Base-by-base conservation (phyloP, 1,284 basidiomycete species). In the Neotropicomus parvogracilis region DNA sequence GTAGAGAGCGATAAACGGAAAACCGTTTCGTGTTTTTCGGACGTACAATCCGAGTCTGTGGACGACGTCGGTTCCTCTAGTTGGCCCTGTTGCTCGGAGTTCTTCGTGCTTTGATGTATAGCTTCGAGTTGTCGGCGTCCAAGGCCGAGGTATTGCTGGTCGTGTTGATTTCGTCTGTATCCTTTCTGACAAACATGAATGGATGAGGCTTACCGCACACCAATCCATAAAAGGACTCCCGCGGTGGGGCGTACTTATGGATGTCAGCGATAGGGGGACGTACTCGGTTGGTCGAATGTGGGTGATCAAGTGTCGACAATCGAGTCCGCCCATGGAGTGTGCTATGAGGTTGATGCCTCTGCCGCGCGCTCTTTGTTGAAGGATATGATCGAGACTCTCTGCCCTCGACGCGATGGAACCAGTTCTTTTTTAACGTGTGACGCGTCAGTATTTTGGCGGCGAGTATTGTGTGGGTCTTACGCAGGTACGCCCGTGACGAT, bases 201-300 rank as follows among this genome's bases (percentile, higher is more conserved):
- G 24, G 32, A 50, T 27, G 20, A 40, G 35, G 73, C 84, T 59
- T 63, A 88, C 89, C 44, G 79, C 78, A 71, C 95, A 98, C 95
- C 95, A 99, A 70, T 98, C 94, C 97, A 99, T 99, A 68, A 99
- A 98, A 0, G 95, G 94, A 58, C 90, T 94, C 21, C 95, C 95
- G 21, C 90, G 81, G 68, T 99, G 97, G 14, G 97, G 97, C 0
- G 97, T 98, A 38, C 86, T 87, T 54, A 99, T 81, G 14, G 88
- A 91, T 0, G 91, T 98, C 51, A 99, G 72, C 7, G 91, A 94
- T 33, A 93, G 70, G 1, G 97, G 95, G 1, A 75, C 78, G 69
- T 99, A 99, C 46, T 89, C 82, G 14, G 72, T 77, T 0, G 95
- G 94, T 54, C 80, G 80, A 59, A 95, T 78, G 64, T 90, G 86